Conservation (phyloP, 768 basidiomycete species). For the Tulasnella sp. region DNA sequence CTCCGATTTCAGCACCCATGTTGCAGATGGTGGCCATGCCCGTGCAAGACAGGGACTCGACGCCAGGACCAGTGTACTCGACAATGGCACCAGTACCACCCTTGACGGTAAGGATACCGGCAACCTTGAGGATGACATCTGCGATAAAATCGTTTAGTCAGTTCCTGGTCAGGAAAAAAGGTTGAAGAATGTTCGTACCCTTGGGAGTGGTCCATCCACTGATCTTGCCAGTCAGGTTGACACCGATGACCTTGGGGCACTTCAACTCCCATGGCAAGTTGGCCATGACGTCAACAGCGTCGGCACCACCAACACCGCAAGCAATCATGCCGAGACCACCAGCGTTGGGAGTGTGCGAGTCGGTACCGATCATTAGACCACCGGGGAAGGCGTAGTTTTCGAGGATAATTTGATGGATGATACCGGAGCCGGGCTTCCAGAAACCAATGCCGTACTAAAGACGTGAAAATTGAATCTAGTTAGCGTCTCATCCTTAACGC, state of each 20-base stretch:
- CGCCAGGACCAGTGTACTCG: conserved; percentile 92
- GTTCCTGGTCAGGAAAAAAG: neutral
- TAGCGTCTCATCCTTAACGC: neutral
- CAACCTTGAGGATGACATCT: conserved; percentile 99
- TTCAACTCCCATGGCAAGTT: conserved; percentile 98
- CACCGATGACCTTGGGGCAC: conserved; percentile 98
- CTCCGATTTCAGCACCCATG: conserved; percentile 99
- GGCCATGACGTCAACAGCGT: conserved; percentile 99
- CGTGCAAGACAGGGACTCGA: conserved; percentile 92
- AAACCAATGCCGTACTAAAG: conserved; percentile 92
- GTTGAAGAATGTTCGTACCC: conserved; percentile 42
- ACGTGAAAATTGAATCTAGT: conserved; percentile 1
- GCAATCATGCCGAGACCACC: conserved; percentile 99
- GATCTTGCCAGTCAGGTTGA: conserved; percentile 92
- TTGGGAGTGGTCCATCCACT: conserved; percentile 97
- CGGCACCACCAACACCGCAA: conserved; percentile 98
- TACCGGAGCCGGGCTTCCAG: conserved; percentile 99
- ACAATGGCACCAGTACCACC: conserved; percentile 98
- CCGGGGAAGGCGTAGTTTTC: conserved; percentile 99
- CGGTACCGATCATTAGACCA: conserved; percentile 98
- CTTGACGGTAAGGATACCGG: conserved; percentile 98
- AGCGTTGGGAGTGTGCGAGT: conserved; percentile 98
- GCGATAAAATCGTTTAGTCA: conserved; percentile 21
- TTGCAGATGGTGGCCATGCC: conserved; percentile 99
- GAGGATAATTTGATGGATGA: conserved; percentile 98